Percentiles rank a stretch among this genome's conserved stretches.
Conservation (phyloP, 2,329 filamentous ascomycete genomes). For the Pseudogymnoascus sp. region DNA sequence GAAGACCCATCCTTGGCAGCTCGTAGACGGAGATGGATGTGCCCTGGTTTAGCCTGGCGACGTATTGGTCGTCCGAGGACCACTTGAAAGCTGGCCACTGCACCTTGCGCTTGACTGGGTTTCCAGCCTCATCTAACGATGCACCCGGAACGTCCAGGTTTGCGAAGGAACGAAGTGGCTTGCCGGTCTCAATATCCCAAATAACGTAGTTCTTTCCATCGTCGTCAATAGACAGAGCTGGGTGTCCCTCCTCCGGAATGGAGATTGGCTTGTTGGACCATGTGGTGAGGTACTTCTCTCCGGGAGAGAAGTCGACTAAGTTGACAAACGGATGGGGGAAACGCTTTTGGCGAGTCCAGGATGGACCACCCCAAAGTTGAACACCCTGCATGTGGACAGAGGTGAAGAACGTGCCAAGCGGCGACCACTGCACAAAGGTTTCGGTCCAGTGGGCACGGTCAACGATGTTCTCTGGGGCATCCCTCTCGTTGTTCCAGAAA, state of each 20-base stretch:
- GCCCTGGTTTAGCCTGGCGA: slow-evolving; percentile 81
- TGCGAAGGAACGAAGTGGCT: slow-evolving; percentile 86
- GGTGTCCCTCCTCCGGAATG: slow-evolving; percentile 81
- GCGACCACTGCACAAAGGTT: slow-evolving; percentile 96
- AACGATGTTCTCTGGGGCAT: slow-evolving; percentile 77
- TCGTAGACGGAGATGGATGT: slow-evolving; percentile 90
- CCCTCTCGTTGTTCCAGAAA: slow-evolving; percentile 97
- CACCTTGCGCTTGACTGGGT: slow-evolving; percentile 77
- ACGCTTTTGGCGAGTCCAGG: slow-evolving; percentile 83
- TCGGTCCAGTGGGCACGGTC: slow-evolving; percentile 97
- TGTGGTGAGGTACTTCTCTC: slow-evolving; percentile 87
- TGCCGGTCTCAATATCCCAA: slow-evolving; percentile 88
- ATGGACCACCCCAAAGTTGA: slow-evolving; percentile 88
- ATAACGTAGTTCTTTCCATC: slow-evolving; percentile 99
- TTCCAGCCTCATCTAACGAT: slow-evolving; percentile 51
- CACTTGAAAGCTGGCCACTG: slow-evolving; percentile 99
- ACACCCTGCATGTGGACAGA: slow-evolving; percentile 95
- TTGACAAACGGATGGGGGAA: slow-evolving; percentile 96
- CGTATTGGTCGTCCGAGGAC: slow-evolving; percentile 96
- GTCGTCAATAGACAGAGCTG: slow-evolving; percentile 79
- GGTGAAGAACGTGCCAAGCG: slow-evolving; percentile 84
- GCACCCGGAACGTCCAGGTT: slow-evolving; percentile 73
- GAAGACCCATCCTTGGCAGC: slow-evolving; percentile 76
- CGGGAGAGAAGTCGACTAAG: slow-evolving; percentile 89
- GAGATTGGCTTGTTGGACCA: slow-evolving; percentile 94